Evolutionary conservation across 176 grass and related monocot genomes (phyloP), one percentile per base, ranked within the genome.

Genomic region (Carex kokanica): DNA sequence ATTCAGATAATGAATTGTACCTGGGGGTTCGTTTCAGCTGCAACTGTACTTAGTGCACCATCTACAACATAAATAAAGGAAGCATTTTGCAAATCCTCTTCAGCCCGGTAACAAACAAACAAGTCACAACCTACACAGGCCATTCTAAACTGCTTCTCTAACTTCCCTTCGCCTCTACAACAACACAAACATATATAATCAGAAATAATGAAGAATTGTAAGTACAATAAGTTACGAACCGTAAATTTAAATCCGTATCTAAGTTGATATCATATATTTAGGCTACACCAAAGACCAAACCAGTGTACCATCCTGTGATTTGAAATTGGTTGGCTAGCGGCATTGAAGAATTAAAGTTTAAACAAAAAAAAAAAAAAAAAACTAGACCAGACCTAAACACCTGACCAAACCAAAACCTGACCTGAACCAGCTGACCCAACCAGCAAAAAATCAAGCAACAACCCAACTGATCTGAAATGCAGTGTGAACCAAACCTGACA

Each of bases 101-200:
- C 93, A 80, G 96, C 91, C 74, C 96, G 90, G 41, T 98, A 98
- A 87, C 96, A 98, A 77, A 98, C 96, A 68, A 98, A 95, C 79
- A 98, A 88, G 53, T 91, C 89, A 31, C 96, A 98, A 40, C 96
- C 92, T 24, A 83, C 60, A 88, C 96, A 98, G 57, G 74, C 91
- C 96, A 98, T 98, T 72, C 96, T 91, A 59, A 93, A 98, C 49
- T 98, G 93, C 52, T 95, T 98, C 86, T 98, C 96, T 63, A 91
- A 77, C 58, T 93, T 98, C 75, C 93, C 93, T 89, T 95, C 96
- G 60, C 92, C 93, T 80, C 96, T 95, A 83, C 84, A 91, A 29
- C 5, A 34, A 85, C 58, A 87, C 47, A 88, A 78, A 85, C 0
- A 64, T 66, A 49, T n/a, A 34, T 45, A n/a, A 71, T 73, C 32